Evolutionary conservation across 1,139 yeast genomes (phyloP).

Genomic region (Suhomyces chickasaworum): DNA sequence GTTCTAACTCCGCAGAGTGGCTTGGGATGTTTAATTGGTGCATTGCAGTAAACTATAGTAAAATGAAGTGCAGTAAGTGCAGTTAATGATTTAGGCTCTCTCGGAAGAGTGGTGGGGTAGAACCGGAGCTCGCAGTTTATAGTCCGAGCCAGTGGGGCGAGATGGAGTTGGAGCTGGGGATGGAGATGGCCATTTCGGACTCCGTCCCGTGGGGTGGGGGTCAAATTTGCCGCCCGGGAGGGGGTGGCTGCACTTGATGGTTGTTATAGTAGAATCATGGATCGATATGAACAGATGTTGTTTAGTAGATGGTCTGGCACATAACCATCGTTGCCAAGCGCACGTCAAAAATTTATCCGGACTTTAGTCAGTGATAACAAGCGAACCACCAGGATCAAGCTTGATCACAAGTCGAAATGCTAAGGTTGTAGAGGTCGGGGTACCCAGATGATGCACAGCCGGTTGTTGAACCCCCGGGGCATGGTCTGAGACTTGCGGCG

Average conservation of each 20-base stretch:
- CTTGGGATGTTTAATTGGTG: background rate
- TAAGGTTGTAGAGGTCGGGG: background rate
- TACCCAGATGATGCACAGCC: constrained; percentile 1
- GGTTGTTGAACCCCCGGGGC: background rate
- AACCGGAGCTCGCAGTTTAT: background rate
- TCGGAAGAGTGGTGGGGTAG: constrained; percentile 4
- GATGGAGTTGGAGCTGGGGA: no score
- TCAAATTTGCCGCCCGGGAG: no score
- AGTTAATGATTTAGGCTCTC: background rate
- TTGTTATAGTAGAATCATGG: background rate
- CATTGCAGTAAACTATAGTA: background rate
- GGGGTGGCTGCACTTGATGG: background rate
- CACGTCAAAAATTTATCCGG: constrained; percentile 5
- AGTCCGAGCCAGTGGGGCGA: background rate
- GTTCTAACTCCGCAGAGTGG: background rate
- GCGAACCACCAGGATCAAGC: no score
- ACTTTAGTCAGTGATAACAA: no score
- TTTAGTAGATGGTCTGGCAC: background rate
- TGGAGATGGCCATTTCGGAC: no score
- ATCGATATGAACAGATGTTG: background rate
- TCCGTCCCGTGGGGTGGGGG: no score
- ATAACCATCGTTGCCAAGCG: constrained; percentile 6
- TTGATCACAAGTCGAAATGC: no score
- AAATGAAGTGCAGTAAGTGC: no score
- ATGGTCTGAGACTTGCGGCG: background rate